These are phyloP conservation scores for Pleurotus sapidus DNA, from an alignment of 768 basidiomycete genomes.

Conservation along the genomic window DNA sequence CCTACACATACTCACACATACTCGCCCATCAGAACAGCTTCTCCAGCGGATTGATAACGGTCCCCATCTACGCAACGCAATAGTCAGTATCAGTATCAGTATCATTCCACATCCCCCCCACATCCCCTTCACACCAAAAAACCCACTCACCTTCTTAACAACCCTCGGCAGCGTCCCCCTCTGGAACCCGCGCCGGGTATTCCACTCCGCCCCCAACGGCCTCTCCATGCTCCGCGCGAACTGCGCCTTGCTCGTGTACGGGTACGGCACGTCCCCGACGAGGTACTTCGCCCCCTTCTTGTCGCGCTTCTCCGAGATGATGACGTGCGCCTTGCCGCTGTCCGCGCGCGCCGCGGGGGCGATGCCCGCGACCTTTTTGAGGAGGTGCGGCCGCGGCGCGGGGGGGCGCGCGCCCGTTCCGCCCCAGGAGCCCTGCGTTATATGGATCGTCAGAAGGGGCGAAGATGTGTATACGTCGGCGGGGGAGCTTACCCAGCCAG, in stretches of 20 bases:
- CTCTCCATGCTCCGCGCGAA: conserved; percentile 81
- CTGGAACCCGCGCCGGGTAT: conserved; percentile 83
- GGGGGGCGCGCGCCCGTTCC: conserved; percentile 67
- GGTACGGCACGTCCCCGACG: conserved; percentile 90
- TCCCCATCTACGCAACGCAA: conserved; percentile 61
- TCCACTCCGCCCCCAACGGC: conserved; percentile 92
- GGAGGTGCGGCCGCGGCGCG: conserved; percentile 44
- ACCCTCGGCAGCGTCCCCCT: conserved; percentile 78
- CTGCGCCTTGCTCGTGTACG: conserved; percentile 91
- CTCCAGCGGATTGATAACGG: conserved; percentile 66
- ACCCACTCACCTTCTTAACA: conserved; percentile 73
- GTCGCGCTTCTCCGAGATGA: conserved; percentile 94
- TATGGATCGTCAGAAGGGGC: background rate
- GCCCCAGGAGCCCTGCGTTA: conserved; percentile 85
- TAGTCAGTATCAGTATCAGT: conserved; percentile 7
- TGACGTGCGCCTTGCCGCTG: conserved; percentile 80
- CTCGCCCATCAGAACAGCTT: conserved; percentile 30
- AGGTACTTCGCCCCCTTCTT: conserved; percentile 90
- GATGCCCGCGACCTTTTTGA: conserved; percentile 83
- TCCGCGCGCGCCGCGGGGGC: conserved; percentile 82
- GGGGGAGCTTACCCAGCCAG: conserved; percentile 80
- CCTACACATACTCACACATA: no score
- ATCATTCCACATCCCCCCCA: background rate
- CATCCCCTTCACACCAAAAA: no score
- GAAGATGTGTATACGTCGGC: background rate